Conservation (phyloP, 2,329 filamentous ascomycete genomes). For the Tolypocladium nubicola region DNA sequence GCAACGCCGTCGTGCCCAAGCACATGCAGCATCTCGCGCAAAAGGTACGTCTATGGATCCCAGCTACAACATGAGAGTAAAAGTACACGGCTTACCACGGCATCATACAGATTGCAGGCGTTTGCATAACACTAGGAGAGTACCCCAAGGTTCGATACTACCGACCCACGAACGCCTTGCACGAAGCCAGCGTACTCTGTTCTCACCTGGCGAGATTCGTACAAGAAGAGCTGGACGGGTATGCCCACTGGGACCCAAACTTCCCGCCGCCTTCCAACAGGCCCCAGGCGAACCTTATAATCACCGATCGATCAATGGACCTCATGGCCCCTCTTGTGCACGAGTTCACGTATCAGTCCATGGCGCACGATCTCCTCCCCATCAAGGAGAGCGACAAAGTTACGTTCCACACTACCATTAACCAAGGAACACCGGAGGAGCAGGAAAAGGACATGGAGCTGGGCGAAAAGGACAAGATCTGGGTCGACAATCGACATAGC, state of each 20-base stretch:
- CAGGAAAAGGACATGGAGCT: conserved; percentile 89
- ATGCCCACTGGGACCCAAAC: conserved; percentile 71
- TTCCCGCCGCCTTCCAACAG: conserved; percentile 73
- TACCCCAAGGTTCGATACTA: conserved; percentile 92
- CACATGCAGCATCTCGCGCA: conserved; percentile 82
- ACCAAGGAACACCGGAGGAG: conserved; percentile 58
- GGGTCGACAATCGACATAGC: conserved; percentile 86
- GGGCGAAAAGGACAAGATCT: conserved; percentile 81
- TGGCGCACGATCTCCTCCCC: conserved; percentile 87
- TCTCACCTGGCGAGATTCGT: conserved; percentile 83
- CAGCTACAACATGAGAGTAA: neutral
- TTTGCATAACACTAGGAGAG: conserved; percentile 89
- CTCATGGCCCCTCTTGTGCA: conserved; percentile 78
- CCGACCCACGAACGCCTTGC: conserved; percentile 58
- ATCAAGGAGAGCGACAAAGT: conserved; percentile 85
- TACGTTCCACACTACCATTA: conserved; percentile 70
- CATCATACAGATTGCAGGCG: conserved; percentile 31
- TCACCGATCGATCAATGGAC: conserved; percentile 91
- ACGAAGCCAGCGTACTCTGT: conserved; percentile 83
- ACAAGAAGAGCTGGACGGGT: conserved; percentile 82
- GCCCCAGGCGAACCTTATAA: conserved; percentile 72
- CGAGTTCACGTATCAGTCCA: conserved; percentile 97
- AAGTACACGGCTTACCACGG: neutral
- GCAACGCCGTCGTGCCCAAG: conserved; percentile 69
- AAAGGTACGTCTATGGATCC: conserved; percentile 47